Base-by-base conservation (phyloP, 225 moss, liverwort and hornwort genomes). In the Asterella californica region DNA sequence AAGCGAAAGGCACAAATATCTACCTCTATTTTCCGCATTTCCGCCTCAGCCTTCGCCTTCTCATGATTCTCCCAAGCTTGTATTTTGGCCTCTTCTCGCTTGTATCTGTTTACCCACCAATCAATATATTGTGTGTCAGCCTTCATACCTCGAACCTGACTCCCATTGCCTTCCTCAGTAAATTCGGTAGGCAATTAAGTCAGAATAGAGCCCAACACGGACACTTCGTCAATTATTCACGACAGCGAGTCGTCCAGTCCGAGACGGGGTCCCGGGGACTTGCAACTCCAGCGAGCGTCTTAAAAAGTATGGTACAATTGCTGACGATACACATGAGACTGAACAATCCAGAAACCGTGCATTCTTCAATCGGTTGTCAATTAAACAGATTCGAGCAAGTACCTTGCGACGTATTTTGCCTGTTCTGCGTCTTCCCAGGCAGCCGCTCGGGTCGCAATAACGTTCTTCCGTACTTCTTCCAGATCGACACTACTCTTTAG, bases 401-500 rank as follows among this genome's bases (percentile, higher is more conserved):
- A 94, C 97, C 93, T 94, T 48, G 97, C 94, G 72, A 91, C 82
- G 72, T 93, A 94, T 75, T 90, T 99, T 74, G 94, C 90, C 60
- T 90, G 92, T 82, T 99, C 94, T 9, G 97, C 94, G 68, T 99
- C 97, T 84, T 99, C 97, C 97, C 97, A 99, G 60, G 93, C 93
- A 36, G 88, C 80, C 67, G 97, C 97, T 81, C 94, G 88, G 29
- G 93, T 83, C 21, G 82, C 88, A 30, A 93, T 89, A 30, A 91
- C 85, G 59, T 80, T 83, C 71, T 76, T 87, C 74, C 89, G 84
- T 19, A 80, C 88, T 80, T 90, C 91, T 63, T 87, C 92, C 67
- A 94, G 62, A 66, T 90, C 90, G 0, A 90, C 77, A 33, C 80
- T 81, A 66, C 79, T 72, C 48, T 71, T 84, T 9, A 84, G 53